phyloP scores from a whole-genome alignment of 768 basidiomycete genomes.

The Tubosaeta sp. region DNA sequence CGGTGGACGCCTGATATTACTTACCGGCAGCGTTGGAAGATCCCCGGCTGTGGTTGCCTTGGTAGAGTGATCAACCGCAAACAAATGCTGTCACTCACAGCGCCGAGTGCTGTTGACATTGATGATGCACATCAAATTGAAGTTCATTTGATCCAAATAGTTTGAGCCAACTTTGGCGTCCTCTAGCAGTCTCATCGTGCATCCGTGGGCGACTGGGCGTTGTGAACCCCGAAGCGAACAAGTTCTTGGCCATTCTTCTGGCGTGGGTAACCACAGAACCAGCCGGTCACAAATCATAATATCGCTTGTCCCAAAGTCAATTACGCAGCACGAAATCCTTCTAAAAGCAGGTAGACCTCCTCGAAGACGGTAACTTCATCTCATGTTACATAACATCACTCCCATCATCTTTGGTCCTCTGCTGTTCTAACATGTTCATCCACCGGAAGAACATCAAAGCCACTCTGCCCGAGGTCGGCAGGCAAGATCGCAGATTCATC shows the following conservation, averaged over 20 bases:
- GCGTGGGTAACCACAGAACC: neutral
- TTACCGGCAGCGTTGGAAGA: neutral
- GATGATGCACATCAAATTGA: neutral
- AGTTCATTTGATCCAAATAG: neutral
- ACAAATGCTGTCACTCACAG: neutral
- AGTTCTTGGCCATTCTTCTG: neutral
- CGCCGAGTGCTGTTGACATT: neutral
- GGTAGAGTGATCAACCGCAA: neutral
- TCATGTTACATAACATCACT: neutral
- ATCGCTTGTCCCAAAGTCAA: neutral
- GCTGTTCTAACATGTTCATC: slow-evolving; percentile 29
- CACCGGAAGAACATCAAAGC: slow-evolving; percentile 76
- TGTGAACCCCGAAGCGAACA: neutral
- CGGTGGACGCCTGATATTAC: neutral
- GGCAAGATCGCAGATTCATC: slow-evolving; percentile 85
- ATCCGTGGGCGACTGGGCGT: neutral
- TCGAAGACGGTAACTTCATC: neutral
- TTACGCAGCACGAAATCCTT: neutral
- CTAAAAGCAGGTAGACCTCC: neutral
- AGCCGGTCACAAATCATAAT: neutral
- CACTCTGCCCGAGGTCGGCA: slow-evolving; percentile 74
- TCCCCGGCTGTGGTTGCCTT: neutral
- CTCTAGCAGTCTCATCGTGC: neutral
- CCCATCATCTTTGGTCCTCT: slow-evolving; percentile 8
- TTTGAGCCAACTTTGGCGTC: neutral